phyloP scores from a whole-genome alignment of 2,329 filamentous ascomycete species.

The Cryphonectria carpinicola region DNA sequence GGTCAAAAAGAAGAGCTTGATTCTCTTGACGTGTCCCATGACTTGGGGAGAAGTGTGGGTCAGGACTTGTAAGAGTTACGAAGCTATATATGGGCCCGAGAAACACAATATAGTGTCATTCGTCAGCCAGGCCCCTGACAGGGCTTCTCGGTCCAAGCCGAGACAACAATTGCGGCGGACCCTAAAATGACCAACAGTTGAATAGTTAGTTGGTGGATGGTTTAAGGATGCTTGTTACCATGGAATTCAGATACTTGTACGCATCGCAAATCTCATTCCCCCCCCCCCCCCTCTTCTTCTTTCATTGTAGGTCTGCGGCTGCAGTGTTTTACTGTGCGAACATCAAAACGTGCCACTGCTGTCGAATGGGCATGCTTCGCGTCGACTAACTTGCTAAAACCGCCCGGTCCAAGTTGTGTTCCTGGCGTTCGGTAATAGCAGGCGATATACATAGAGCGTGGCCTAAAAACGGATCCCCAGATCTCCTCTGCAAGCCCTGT shows the following conservation, averaged over 20 bases:
- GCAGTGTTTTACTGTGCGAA: neutral
- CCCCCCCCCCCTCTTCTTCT: neutral
- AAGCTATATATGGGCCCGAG: neutral
- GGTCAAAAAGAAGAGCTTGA: neutral
- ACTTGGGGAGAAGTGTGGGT: neutral
- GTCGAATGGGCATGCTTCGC: neutral
- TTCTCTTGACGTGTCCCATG: neutral
- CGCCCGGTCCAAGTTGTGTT: neutral
- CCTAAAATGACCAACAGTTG: neutral
- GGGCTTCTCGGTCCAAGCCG: slow-evolving; percentile 6
- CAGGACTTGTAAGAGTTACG: neutral
- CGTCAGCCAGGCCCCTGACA: slow-evolving; percentile 3
- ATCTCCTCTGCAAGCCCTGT: neutral
- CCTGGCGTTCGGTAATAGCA: neutral
- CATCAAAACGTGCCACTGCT: neutral
- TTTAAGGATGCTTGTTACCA: neutral
- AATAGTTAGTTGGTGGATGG: neutral
- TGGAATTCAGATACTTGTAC: neutral
- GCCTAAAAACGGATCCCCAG: slow-evolving; percentile 4
- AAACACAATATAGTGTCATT: neutral
- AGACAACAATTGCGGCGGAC: neutral
- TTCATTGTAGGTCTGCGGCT: neutral
- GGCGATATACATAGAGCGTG: neutral
- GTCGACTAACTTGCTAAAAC: neutral
- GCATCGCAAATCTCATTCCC: neutral